Conservation (phyloP, 2,329 filamentous ascomycete genomes). For the Neofusicoccum umdonicola region DNA sequence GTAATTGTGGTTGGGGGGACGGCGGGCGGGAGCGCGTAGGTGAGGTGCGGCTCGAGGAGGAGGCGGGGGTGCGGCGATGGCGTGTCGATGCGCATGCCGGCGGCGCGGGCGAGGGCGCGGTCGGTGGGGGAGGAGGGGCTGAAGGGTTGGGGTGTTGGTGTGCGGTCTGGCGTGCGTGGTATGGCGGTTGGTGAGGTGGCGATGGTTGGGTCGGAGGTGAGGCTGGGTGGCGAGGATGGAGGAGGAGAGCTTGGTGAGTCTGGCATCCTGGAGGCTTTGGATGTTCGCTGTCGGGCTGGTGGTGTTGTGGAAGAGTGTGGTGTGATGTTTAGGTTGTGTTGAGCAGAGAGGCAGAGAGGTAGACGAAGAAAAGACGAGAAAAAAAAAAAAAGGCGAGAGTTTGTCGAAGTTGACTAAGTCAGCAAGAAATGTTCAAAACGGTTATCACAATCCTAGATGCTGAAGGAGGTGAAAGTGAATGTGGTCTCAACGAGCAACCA, state of each 20-base stretch:
- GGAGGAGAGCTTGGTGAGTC: background rate
- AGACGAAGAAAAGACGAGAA: too few relatives aligned
- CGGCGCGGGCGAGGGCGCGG: background rate
- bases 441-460: too few relatives aligned
- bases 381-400: too few relatives aligned
- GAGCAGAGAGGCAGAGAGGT: too few relatives aligned
- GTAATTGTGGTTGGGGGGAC: background rate
- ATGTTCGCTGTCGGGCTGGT: background rate
- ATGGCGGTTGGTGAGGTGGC: background rate
- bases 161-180: background rate
- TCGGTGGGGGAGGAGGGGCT: background rate
- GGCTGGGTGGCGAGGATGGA: background rate
- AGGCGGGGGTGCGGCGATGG: background rate
- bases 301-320: background rate
- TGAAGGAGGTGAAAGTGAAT: too few relatives aligned
- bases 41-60: background rate
- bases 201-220: background rate
- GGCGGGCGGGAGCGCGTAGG: background rate
- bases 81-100: constrained; percentile 6
- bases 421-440: too few relatives aligned
- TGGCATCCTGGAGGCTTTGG: background rate
- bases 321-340: background rate
- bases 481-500: too few relatives aligned
- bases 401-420: too few relatives aligned
- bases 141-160: background rate